Evolutionary conservation across 805 yeast genomes (phyloP).

Genomic region (Metschnikowia santaceciliae): DNA sequence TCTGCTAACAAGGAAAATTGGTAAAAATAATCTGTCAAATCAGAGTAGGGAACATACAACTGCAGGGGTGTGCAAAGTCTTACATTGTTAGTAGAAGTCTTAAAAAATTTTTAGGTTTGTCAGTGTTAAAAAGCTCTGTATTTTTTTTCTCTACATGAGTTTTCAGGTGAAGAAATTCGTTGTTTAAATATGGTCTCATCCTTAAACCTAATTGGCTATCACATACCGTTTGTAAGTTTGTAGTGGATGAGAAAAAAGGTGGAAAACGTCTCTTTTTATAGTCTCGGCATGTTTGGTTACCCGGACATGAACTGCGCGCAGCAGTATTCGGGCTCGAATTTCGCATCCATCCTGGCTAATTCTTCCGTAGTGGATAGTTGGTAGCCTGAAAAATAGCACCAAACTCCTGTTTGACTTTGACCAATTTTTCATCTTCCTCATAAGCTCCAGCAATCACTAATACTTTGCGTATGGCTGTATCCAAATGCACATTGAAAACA

Average conservation of each 20-base stretch:
- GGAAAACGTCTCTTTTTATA: conserved; percentile 10
- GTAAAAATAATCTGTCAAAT: too few species aligned
- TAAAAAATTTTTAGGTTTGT: conserved; percentile 9
- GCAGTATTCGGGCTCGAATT: neutral
- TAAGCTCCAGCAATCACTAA: neutral
- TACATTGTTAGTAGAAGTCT: conserved; percentile 11
- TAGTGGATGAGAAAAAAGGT: neutral
- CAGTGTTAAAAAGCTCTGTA: conserved; percentile 76
- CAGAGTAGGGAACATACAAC: neutral
- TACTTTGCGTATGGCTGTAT: conserved; percentile 14
- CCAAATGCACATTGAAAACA: conserved; percentile 13
- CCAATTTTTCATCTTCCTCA: neutral
- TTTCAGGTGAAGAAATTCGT: conserved; percentile 74
- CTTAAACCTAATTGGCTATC: conserved; percentile 9
- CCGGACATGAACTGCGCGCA: conserved; percentile 10
- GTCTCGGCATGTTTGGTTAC: conserved; percentile 11
- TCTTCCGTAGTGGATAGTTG: neutral
- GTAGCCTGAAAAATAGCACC: neutral
- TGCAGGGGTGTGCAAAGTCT: neutral
- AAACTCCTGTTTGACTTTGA: neutral
- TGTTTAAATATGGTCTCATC: conserved; percentile 20
- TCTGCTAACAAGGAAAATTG: neutral
- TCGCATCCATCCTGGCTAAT: neutral
- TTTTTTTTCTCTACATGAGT: conserved; percentile 50
- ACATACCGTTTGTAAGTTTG: conserved; percentile 14